Base-by-base conservation (phyloP, 2,329 filamentous ascomycete genomes). In the Sclerotinia sclerotiorum region DNA sequence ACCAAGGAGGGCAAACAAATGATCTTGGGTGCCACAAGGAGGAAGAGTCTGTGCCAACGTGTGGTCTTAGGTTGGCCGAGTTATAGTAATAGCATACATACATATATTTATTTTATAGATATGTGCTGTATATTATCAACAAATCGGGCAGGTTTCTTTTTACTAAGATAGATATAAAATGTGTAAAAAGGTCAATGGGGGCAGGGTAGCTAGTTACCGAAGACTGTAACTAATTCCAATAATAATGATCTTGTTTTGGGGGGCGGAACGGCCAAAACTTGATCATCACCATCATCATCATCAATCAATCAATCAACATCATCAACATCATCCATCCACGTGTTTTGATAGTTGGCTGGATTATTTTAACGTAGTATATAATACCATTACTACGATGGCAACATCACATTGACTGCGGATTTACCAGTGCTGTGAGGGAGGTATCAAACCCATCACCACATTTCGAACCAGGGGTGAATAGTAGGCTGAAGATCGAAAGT, bases 11-110 rank as follows among this genome's bases (percentile, higher is more conserved):
- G 39, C 46, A 51, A 27, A 27, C 58, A 62, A 62, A 51, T 21
- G 44, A 39, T 51, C 60, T 39, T 62, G 46, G 46, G 60, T 62
- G 60, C 60, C 60, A 62, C 60, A 51, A 39, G 60, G n/a, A 51
- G 46, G 13, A 39, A 63, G 48, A 51, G 46, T 39, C 60, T 27
- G 46, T 21, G 2, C 51, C n/a, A 39, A 27, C 49, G 24, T 61
- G 58, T 35, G 29, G 29, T 49, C 44, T 62, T 49, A 10, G 27
- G 35, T 24, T 61, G 44, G 32, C 48, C 44, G n/a, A n/a, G n/a
- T 51, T 24, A 27, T 35, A 21, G 29, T 49, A 46, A 62, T 24
- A 3, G 39, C 39, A 13, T 21, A 39, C 8, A n/a, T 11, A n/a
- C n/a, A n/a, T 27, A 44, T 27, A 49, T 15, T 27, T 57, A 42